phyloP scores from a whole-genome alignment of 495 filamentous ascomycete species.

The Neurospora tetraspora region DNA sequence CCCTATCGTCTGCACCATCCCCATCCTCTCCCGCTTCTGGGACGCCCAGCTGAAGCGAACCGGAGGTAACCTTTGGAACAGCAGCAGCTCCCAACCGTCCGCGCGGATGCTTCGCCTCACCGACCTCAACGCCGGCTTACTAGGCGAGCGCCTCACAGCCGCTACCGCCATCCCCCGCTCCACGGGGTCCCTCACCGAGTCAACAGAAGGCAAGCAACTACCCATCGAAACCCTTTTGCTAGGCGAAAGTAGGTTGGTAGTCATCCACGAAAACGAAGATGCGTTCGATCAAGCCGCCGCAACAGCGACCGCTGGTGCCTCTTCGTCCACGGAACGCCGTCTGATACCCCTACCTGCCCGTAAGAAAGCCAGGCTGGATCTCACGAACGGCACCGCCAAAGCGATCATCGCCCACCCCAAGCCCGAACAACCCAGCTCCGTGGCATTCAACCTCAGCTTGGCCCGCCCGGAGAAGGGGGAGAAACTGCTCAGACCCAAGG shows the following conservation, averaged over 20 bases:
- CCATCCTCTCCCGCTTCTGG: conserved; percentile 59
- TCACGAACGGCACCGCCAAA: conserved; percentile 7
- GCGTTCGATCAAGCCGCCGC: neutral
- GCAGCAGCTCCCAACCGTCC: conserved; percentile 34
- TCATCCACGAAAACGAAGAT: conserved; percentile 40
- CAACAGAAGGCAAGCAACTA: conserved; percentile 21
- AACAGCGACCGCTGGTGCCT: conserved; percentile 2
- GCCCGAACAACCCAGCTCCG: conserved; percentile 28
- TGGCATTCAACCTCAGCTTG: conserved; percentile 38
- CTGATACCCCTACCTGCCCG: conserved; percentile 14
- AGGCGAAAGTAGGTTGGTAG: conserved; percentile 53
- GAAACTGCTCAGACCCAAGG: neutral
- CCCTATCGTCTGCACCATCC: conserved; percentile 48
- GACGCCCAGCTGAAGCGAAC: conserved; percentile 46
- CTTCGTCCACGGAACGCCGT: conserved; percentile 23
- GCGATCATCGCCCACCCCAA: conserved; percentile 34
- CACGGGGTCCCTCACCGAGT: conserved; percentile 11
- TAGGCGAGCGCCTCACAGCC: conserved; percentile 56
- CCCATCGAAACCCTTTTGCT: conserved; percentile 51
- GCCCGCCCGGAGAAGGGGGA: conserved; percentile 10
- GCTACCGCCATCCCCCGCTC: conserved; percentile 44
- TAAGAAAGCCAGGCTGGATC: conserved; percentile 22
- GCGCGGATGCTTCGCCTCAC: conserved; percentile 34
- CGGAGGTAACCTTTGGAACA: conserved; percentile 45
- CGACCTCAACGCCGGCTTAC: conserved; percentile 44